Conservation (phyloP, 768 basidiomycete genomes). For the Gloeophyllum trabeum region DNA sequence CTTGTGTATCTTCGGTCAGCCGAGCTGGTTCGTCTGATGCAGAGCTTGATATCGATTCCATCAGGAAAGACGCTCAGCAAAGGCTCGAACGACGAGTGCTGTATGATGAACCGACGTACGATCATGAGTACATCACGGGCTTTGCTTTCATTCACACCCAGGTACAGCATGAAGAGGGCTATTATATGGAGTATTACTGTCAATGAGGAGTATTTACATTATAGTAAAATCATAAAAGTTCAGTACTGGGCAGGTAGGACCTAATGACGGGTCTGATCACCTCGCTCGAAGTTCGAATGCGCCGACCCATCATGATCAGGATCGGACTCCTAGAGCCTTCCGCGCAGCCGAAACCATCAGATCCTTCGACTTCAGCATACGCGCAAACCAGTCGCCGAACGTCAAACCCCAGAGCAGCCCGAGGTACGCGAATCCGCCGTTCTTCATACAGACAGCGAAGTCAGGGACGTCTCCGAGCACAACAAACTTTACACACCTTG, state of each 20-base stretch:
- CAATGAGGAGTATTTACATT: too few relatives aligned
- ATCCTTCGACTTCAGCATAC: conserved; percentile 26
- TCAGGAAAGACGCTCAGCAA: too few relatives aligned
- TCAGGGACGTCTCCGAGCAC: conserved; percentile 4
- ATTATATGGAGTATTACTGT: too few relatives aligned
- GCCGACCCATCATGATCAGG: background rate
- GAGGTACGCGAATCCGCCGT: conserved; percentile 27
- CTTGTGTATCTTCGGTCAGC: too few relatives aligned
- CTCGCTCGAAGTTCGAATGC: too few relatives aligned
- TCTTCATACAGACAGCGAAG: conserved; percentile 16
- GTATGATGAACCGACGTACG: too few relatives aligned
- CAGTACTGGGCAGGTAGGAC: background rate
- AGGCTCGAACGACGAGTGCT: too few relatives aligned
- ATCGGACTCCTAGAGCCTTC: conserved; percentile 15
- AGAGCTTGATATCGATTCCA: too few relatives aligned
- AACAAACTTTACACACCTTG: conserved; percentile 1
- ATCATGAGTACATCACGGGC: too few relatives aligned
- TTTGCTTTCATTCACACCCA: too few relatives aligned
- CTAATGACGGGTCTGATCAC: background rate
- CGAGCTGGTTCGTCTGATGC: too few relatives aligned
- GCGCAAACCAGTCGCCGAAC: conserved; percentile 31
- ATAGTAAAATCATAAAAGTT: background rate
- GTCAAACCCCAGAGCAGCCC: conserved; percentile 31
- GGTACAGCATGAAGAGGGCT: too few relatives aligned
- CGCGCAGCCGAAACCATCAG: conserved; percentile 17